Percentiles rank a stretch among this genome's conserved stretches.
phyloP scores from a whole-genome alignment of 371 early-diverging fungal genomes.

The Sporodiniella umbellata region DNA sequence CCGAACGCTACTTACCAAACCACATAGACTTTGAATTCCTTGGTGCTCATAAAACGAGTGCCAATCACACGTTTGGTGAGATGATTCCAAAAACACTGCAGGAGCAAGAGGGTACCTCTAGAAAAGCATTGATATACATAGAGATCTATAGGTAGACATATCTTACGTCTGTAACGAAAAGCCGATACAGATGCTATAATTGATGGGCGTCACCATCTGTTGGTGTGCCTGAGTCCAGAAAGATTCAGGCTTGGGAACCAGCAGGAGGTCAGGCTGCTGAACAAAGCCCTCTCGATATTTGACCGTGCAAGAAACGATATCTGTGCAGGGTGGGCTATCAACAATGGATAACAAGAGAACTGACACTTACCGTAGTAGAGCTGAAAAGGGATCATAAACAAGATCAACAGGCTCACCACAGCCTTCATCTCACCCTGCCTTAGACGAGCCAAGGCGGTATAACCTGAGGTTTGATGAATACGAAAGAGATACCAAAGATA shows the following conservation, averaged over 20 bases:
- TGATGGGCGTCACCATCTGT: slow-evolving; percentile 37
- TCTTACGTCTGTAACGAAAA: slow-evolving; percentile 51
- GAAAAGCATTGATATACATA: neutral
- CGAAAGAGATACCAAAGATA: slow-evolving; percentile 37
- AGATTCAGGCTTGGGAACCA: slow-evolving; percentile 35
- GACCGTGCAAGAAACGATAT: slow-evolving; percentile 40
- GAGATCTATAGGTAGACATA: neutral
- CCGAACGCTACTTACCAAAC: slow-evolving; percentile 33
- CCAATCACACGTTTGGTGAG: slow-evolving; percentile 44
- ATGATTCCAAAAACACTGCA: slow-evolving; percentile 58
- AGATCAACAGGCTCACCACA: slow-evolving; percentile 36
- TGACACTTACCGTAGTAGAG: slow-evolving; percentile 37
- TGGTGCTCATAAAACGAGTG: slow-evolving; percentile 49
- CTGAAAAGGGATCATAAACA: slow-evolving; percentile 48
- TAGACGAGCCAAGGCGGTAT: slow-evolving; percentile 22
- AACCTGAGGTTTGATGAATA: slow-evolving; percentile 27
- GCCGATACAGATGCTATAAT: slow-evolving; percentile 35
- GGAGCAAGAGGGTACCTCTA: slow-evolving; percentile 42
- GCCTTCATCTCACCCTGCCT: slow-evolving; percentile 47
- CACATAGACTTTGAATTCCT: slow-evolving; percentile 47
- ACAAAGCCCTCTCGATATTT: slow-evolving; percentile 50
- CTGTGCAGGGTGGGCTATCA: slow-evolving; percentile 6
- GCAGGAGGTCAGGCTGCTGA: slow-evolving; percentile 8
- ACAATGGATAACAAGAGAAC: neutral
- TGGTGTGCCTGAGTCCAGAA: slow-evolving; percentile 44